Percentiles rank a stretch among this genome's conserved stretches.
Conservation (phyloP, 2,329 filamentous ascomycete genomes). For the Pseudogymnoascus sp. region DNA sequence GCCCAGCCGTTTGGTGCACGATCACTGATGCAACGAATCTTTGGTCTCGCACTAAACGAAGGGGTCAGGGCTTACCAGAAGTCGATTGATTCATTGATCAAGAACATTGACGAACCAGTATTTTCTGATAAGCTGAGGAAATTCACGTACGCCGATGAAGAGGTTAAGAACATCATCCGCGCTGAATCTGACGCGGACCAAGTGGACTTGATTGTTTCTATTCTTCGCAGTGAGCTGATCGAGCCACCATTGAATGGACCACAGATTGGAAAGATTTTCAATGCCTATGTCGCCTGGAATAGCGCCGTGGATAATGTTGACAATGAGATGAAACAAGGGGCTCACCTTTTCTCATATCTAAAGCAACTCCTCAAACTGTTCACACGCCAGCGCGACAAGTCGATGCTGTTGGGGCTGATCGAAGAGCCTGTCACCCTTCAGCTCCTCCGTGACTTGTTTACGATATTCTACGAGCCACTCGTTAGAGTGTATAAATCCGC, state of each 20-base stretch:
- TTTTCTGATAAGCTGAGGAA: slow-evolving; percentile 73
- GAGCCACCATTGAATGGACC: slow-evolving; percentile 60
- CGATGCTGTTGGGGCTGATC: slow-evolving; percentile 92
- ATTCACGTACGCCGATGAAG: slow-evolving; percentile 69
- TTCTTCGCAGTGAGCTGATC: slow-evolving; percentile 71
- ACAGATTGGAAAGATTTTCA: slow-evolving; percentile 80
- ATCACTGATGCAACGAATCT: slow-evolving; percentile 88
- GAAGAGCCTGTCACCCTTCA: slow-evolving; percentile 97
- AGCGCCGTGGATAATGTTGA: slow-evolving; percentile 87
- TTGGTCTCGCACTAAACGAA: slow-evolving; percentile 83
- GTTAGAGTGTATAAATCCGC: slow-evolving; percentile 97
- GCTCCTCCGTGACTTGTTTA: slow-evolving; percentile 90
- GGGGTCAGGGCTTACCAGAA: slow-evolving; percentile 81
- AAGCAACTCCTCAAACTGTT: slow-evolving; percentile 92
- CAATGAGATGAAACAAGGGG: slow-evolving; percentile 78
- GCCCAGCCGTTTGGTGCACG: slow-evolving; percentile 88
- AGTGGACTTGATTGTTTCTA: slow-evolving; percentile 76
- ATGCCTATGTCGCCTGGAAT: slow-evolving; percentile 94
- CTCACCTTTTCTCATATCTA: slow-evolving; percentile 84
- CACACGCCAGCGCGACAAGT: slow-evolving; percentile 85
- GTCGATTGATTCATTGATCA: slow-evolving; percentile 68
- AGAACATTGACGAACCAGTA: slow-evolving; percentile 72
- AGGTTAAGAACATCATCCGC: slow-evolving; percentile 65
- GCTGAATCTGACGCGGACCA: slow-evolving; percentile 64
- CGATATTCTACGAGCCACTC: slow-evolving; percentile 96